Percentiles rank a stretch among this genome's conserved stretches.
Conservation (phyloP, 768 basidiomycete genomes). For the Pisolithus tinctorius region DNA sequence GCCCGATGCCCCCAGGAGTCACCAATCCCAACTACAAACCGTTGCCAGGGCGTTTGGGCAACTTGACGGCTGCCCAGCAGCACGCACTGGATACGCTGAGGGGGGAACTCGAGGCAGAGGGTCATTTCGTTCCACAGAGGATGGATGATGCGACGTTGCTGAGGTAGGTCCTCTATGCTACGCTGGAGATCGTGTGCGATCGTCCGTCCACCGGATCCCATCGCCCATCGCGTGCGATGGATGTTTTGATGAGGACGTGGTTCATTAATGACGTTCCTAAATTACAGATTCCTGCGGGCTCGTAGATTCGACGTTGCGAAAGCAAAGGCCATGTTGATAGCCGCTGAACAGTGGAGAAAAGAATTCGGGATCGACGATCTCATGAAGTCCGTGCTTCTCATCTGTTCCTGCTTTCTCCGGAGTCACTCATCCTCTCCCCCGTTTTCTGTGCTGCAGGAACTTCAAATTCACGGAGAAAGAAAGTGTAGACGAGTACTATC, state of each 20-base stretch:
- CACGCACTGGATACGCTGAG: slow-evolving; percentile 64
- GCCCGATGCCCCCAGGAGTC: slow-evolving; percentile 49
- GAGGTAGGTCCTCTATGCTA: slow-evolving; percentile 35
- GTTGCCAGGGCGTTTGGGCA: slow-evolving; percentile 71
- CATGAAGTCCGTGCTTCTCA: slow-evolving; percentile 40
- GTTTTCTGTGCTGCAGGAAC: slow-evolving; percentile 36
- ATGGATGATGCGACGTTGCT: slow-evolving; percentile 70
- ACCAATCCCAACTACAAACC: slow-evolving; percentile 63
- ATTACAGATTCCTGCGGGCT: slow-evolving; percentile 77
- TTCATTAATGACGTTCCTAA: not conserved
- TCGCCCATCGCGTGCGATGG: slow-evolving; percentile 12
- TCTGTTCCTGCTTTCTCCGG: not conserved
- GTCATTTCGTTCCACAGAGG: slow-evolving; percentile 51
- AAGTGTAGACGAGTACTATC: slow-evolving; percentile 87
- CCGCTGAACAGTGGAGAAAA: slow-evolving; percentile 84
- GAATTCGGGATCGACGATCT: slow-evolving; percentile 78
- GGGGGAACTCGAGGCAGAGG: slow-evolving; percentile 54
- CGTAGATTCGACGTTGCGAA: slow-evolving; percentile 83
- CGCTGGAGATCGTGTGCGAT: not conserved
- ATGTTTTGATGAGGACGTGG: not conserved
- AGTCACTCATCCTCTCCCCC: not conserved
- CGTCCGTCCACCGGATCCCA: not conserved
- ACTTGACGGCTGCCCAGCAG: slow-evolving; percentile 57
- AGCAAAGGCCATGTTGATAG: slow-evolving; percentile 78
- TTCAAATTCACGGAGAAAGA: slow-evolving; percentile 83